phyloP scores from a whole-genome alignment of 2,329 filamentous ascomycete genomes.

The Fusarium scirpi region DNA sequence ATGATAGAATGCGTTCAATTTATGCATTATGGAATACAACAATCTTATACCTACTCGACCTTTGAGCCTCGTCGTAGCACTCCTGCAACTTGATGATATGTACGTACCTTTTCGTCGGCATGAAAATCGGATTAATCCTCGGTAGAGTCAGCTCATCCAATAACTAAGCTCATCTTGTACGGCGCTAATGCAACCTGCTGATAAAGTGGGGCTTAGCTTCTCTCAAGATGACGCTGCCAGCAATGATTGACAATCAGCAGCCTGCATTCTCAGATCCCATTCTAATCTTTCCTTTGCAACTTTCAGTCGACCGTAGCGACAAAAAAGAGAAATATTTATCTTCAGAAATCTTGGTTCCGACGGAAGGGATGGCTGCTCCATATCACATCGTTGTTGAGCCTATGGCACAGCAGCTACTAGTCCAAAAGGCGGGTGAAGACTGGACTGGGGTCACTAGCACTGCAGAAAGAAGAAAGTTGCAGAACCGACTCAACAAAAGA shows the following conservation, averaged over 20 bases:
- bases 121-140: not conserved
- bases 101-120: not conserved
- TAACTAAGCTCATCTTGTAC: not conserved
- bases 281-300: not conserved
- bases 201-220: constrained; percentile 6
- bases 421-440: constrained; percentile 11
- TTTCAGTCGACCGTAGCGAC: fast-evolving
- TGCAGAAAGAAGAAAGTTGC: constrained; percentile 21
- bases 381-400: constrained; percentile 15
- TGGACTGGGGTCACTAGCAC: constrained; percentile 23
- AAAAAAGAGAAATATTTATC: fast-evolving
- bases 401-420: constrained; percentile 18
- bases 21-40: not conserved
- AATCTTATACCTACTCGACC: fast-evolving
- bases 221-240: not conserved
- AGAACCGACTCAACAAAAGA: constrained; percentile 26
- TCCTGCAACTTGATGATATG: constrained; percentile 8
- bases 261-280: not conserved
- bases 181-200: constrained; percentile 33
- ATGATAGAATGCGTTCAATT: too few species aligned
- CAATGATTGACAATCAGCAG: not conserved
- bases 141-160: fast-evolving
- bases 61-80: not conserved
- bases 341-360: not conserved
- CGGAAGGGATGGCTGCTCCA: not conserved